A percentile compares a stretch with the other conserved stretches of the same genome.
Evolutionary conservation across 768 basidiomycete genomes (phyloP).

Genomic region (Rickenella mellea): DNA sequence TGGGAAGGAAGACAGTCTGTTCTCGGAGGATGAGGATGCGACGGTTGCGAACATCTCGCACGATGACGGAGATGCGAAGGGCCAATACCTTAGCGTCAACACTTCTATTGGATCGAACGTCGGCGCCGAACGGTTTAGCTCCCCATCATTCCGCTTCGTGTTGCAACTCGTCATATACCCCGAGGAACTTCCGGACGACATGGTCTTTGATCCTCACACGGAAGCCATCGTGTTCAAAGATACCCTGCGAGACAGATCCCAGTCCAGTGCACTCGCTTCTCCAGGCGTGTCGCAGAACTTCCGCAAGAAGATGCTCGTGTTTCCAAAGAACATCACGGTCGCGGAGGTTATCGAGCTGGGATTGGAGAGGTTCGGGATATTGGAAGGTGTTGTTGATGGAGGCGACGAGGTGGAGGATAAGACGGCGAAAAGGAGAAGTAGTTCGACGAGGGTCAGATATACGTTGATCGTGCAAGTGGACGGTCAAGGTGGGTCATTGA

Average conservation of each 20-base stretch:
- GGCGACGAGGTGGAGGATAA: slow-evolving; percentile 98
- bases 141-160: slow-evolving; percentile 78
- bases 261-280: slow-evolving; percentile 31
- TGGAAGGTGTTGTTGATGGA: slow-evolving; percentile 96
- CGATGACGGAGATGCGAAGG: slow-evolving; percentile 16
- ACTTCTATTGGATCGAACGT: slow-evolving; percentile 33
- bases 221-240: slow-evolving; percentile 90
- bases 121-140: slow-evolving; percentile 64
- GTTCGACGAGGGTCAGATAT: slow-evolving; percentile 74
- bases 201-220: slow-evolving; percentile 87
- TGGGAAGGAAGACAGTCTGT: slow-evolving; percentile 31
- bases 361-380: slow-evolving; percentile 88
- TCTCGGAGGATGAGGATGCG: slow-evolving; percentile 33
- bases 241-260: slow-evolving; percentile 49
- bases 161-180: slow-evolving; percentile 83
- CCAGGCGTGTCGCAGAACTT: slow-evolving; percentile 49
- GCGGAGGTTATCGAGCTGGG: slow-evolving; percentile 93
- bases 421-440: slow-evolving; percentile 68
- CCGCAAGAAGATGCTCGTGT: slow-evolving; percentile 77
- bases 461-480: slow-evolving; percentile 50
- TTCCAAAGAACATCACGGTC: slow-evolving; percentile 92
- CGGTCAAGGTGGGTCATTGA: slow-evolving; percentile 50
- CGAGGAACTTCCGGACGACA: slow-evolving; percentile 87
- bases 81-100: slow-evolving; percentile 34
- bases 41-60: slow-evolving; percentile 26